phyloP scores from a whole-genome alignment of 2,329 filamentous ascomycete species.

The Monascus ruber region DNA sequence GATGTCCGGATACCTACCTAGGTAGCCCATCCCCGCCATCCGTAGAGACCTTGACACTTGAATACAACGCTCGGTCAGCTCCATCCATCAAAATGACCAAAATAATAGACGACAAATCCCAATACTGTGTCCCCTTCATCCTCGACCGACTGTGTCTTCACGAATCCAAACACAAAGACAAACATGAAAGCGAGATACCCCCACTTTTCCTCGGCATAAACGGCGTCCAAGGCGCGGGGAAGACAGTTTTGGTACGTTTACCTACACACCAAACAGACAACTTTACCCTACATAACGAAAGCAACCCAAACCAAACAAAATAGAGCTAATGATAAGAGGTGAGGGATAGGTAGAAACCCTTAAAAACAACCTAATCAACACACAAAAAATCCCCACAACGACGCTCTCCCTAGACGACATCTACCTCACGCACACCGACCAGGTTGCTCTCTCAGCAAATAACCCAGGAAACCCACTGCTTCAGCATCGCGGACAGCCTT shows the following conservation, averaged over 20 bases:
- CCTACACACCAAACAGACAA: too few species aligned
- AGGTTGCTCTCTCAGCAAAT: conserved; percentile 49
- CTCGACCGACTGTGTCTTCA: conserved; percentile 47
- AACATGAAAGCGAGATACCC: conserved; percentile 27
- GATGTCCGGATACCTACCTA: too few species aligned
- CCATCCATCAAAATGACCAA: conserved; percentile 28
- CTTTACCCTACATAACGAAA: too few species aligned
- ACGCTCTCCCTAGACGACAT: conserved; percentile 83
- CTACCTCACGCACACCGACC: conserved; percentile 63
- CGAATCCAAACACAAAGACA: conserved; percentile 27
- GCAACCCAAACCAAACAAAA: too few species aligned
- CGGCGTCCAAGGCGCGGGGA: conserved; percentile 83
- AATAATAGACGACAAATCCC: conserved; percentile 66
- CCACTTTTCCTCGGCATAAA: conserved; percentile 84
- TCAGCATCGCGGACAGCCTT: conserved; percentile 72
- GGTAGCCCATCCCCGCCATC: too few species aligned
- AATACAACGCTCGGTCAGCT: too few species aligned
- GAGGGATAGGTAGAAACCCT: background rate
- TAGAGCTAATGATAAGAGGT: background rate
- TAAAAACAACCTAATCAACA: background rate
- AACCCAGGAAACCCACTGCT: conserved; percentile 64
- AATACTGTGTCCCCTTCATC: conserved; percentile 68
- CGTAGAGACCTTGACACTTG: too few species aligned
- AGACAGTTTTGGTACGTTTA: conserved; percentile 64
- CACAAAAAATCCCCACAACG: conserved; percentile 51